Evolutionary conservation across 768 basidiomycete species (phyloP), one percentile per base, ranked within the genome.

Genomic region (Suillus tomentosus): DNA sequence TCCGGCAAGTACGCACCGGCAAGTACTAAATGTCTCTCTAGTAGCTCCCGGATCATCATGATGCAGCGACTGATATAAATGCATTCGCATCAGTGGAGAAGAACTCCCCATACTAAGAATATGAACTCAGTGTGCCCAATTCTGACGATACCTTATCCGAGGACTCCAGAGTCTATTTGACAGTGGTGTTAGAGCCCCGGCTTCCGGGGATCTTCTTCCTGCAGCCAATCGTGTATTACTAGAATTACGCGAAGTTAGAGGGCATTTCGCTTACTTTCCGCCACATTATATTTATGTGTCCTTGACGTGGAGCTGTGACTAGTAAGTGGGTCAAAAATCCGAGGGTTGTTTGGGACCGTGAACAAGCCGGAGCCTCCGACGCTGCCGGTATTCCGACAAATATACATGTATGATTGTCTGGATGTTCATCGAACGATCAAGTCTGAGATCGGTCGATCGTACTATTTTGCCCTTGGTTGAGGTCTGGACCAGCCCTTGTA

Each of bases 111-210:
- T 42, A 10, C 57, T 42, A 42, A 42, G 24, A 27, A 58, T 58
- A 58, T 58, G 40, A 58, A 58, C 17, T 10, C 40, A 42, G 9
- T 40, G 42, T 42, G 17, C 40, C 57, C 42, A 42, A 42, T 40
- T 58, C 57, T 58, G 57, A 58, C 37, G 15, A 58, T 62, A 60
- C 51, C 61, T 58, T 62, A 62, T 39, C 61, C 61, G 61, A 62
- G 61, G 51, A 62, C 61, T 62, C 56, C 37, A 40, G 57, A 58
- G 57, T 58, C 57, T 58, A 58, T 42, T 58, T 58, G 57, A 58
- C 57, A 58, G 19, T 6, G 40, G 39, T 57, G 10, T 58, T 40
- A 56, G 37, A 57, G 57, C 57, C 39, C 57, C 57, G 57, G 57
- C 39, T 42, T 17, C 57, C 40, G 57, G 57, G 39, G 40, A 58